These are phyloP conservation scores for Pichia sp. DNA, from an alignment of 1,139 yeast species.

Conservation along the genomic window DNA sequence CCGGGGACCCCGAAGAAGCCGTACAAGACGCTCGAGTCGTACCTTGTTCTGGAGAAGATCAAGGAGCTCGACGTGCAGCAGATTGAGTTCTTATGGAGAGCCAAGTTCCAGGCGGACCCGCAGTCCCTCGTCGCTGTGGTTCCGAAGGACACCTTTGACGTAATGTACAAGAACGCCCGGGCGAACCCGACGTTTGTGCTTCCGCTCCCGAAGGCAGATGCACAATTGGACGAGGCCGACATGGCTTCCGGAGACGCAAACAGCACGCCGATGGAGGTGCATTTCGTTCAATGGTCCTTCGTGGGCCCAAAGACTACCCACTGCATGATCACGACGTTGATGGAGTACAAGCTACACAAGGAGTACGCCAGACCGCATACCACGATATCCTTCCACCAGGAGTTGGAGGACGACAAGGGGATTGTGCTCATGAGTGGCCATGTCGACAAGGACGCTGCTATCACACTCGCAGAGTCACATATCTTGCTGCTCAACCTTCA, in stretches of 20 bases:
- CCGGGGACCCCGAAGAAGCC: constrained; percentile 47
- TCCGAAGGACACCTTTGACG: constrained; percentile 51
- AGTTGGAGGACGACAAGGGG: constrained; percentile 56
- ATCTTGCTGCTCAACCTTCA: constrained; percentile 75
- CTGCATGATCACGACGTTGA: constrained; percentile 85
- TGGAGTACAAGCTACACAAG: constrained; percentile 85
- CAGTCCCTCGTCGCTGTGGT: constrained; percentile 63
- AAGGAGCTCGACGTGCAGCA: constrained; percentile 54
- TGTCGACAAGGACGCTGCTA: constrained; percentile 65
- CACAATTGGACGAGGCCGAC: constrained; percentile 26
- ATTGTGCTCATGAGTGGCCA: constrained; percentile 84
- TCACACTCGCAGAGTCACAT: constrained; percentile 64
- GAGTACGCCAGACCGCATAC: constrained; percentile 97
- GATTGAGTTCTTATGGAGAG: constrained; percentile 83
- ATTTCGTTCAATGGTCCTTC: constrained; percentile 90
- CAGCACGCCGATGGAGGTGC: constrained; percentile 58
- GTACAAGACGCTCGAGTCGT: constrained; percentile 68
- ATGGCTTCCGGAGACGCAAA: constrained; percentile 32
- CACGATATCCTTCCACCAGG: constrained; percentile 82
- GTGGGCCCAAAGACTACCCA: constrained; percentile 83
- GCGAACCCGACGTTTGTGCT: constrained; percentile 70
- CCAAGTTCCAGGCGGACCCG: constrained; percentile 66
- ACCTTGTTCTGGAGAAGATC: constrained; percentile 64
- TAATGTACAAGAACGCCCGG: constrained; percentile 62
- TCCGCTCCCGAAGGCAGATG: constrained; percentile 50